phyloP scores from a whole-genome alignment of 805 yeast species.

The Schwanniomyces vanrijiae region DNA sequence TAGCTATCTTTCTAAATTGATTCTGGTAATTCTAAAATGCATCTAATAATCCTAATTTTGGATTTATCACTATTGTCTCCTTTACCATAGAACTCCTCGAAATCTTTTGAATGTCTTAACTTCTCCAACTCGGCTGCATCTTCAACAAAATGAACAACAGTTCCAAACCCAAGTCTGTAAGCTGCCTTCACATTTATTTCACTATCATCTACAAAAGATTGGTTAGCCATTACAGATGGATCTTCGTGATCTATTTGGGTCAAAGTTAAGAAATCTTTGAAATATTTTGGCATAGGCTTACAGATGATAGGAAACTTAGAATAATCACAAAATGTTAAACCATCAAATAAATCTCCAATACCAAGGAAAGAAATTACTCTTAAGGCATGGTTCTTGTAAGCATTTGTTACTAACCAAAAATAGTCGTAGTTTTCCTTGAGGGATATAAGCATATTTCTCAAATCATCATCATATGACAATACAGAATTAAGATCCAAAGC shows the following conservation, averaged over 20 bases:
- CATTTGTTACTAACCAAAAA: slow-evolving; percentile 93
- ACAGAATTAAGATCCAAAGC: slow-evolving; percentile 82
- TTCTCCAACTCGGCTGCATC: slow-evolving; percentile 52
- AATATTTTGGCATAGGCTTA: slow-evolving; percentile 81
- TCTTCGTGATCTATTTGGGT: slow-evolving; percentile 52
- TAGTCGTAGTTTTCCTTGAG: slow-evolving; percentile 57
- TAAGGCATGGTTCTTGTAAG: slow-evolving; percentile 86
- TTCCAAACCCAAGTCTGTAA: slow-evolving; percentile 64
- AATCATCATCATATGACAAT: slow-evolving; percentile 58
- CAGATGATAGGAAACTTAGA: slow-evolving; percentile 67
- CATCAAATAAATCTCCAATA: slow-evolving; percentile 90
- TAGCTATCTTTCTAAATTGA: slow-evolving; percentile 6
- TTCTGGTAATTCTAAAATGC: slow-evolving; percentile 30
- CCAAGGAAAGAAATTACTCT: slow-evolving; percentile 81
- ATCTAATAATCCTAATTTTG: slow-evolving; percentile 33
- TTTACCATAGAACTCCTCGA: slow-evolving; percentile 30
- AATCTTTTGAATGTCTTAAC: slow-evolving; percentile 27
- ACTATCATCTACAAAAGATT: slow-evolving; percentile 82
- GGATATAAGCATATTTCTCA: slow-evolving; percentile 52
- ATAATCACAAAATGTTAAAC: slow-evolving; percentile 91
- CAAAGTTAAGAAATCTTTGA: slow-evolving; percentile 59
- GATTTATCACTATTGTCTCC: slow-evolving; percentile 26
- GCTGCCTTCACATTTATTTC: slow-evolving; percentile 79
- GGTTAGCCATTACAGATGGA: slow-evolving; percentile 44
- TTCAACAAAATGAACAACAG: slow-evolving; percentile 75